Conservation (phyloP, 495 filamentous ascomycete genomes). For the Hypoxylon subgilvum region DNA sequence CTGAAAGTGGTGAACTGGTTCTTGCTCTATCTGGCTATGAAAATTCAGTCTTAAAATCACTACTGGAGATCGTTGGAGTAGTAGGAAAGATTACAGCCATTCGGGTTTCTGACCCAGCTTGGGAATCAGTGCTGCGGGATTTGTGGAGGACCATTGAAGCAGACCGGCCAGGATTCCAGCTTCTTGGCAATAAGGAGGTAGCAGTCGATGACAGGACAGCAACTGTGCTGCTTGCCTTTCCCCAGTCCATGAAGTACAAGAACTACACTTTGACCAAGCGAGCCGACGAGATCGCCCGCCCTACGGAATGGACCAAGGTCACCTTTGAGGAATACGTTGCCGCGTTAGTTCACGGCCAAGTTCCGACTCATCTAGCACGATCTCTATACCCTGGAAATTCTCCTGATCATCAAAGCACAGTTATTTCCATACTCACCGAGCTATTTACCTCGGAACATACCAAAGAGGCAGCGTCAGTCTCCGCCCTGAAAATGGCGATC, state of each 20-base stretch:
- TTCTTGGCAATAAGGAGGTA: constrained; percentile 12
- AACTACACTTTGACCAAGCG: constrained; percentile 27
- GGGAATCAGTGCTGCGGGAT: constrained; percentile 2
- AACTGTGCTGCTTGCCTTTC: constrained; percentile 13
- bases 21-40: constrained; percentile 31
- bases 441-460: constrained; percentile 40
- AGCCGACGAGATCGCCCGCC: constrained; percentile 42
- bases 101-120: constrained; percentile 20
- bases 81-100: constrained; percentile 29
- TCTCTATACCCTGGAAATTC: constrained; percentile 38
- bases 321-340: constrained; percentile 47
- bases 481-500: constrained; percentile 50
- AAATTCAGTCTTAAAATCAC: constrained; percentile 26
- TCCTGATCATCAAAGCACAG: constrained; percentile 35
- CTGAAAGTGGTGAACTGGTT: constrained; percentile 13
- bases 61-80: constrained; percentile 27
- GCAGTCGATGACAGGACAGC: constrained; percentile 20
- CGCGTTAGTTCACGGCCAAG: constrained; percentile 37
- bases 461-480: constrained; percentile 29
- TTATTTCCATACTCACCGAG: constrained; percentile 36
- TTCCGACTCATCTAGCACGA: constrained; percentile 28
- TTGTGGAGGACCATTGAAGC: constrained; percentile 1
- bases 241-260: constrained; percentile 11
- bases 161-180: constrained; percentile 6
- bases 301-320: constrained; percentile 44